Conservation (phyloP, 2,329 filamentous ascomycete species). For the Colletotrichum trifolii region DNA sequence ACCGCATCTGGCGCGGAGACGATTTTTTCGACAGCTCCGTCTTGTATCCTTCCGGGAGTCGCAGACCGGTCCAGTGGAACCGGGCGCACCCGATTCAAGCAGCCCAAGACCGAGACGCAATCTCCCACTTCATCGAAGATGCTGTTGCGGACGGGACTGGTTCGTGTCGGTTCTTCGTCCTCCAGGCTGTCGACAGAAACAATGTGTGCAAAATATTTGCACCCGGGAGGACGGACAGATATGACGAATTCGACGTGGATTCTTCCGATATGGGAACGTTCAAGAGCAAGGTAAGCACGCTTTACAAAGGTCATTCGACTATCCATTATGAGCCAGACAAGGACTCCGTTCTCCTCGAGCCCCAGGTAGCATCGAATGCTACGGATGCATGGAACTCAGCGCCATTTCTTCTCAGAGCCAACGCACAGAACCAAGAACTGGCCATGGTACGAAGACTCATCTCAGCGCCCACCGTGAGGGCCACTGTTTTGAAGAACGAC, state of each 20-base stretch:
- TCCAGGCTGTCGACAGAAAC: constrained; percentile 28
- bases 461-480: constrained; percentile 37
- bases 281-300: constrained; percentile 10
- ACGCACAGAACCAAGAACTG: constrained; percentile 43
- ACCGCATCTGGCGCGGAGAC: constrained; percentile 31
- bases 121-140: constrained; percentile 26
- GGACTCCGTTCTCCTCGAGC: constrained; percentile 15
- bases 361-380: background rate
- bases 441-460: constrained; percentile 41
- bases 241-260: constrained; percentile 5
- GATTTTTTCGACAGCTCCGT: constrained; percentile 30
- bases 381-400: background rate
- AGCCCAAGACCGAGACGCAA: background rate
- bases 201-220: background rate
- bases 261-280: constrained; percentile 5
- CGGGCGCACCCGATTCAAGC: background rate
- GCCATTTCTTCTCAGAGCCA: constrained; percentile 35
- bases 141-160: constrained; percentile 1
- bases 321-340: constrained; percentile 11
- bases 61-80: constrained; percentile 19
- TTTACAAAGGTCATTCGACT: constrained; percentile 6
- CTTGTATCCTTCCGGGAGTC: background rate
- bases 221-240: background rate
- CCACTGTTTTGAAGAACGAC: constrained; percentile 35
- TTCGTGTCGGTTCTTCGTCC: constrained; percentile 30